Percentiles rank a stretch among this genome's conserved stretches.
Evolutionary conservation across 345 rosid genomes (phyloP).

Genomic region (Brassica juncea): DNA sequence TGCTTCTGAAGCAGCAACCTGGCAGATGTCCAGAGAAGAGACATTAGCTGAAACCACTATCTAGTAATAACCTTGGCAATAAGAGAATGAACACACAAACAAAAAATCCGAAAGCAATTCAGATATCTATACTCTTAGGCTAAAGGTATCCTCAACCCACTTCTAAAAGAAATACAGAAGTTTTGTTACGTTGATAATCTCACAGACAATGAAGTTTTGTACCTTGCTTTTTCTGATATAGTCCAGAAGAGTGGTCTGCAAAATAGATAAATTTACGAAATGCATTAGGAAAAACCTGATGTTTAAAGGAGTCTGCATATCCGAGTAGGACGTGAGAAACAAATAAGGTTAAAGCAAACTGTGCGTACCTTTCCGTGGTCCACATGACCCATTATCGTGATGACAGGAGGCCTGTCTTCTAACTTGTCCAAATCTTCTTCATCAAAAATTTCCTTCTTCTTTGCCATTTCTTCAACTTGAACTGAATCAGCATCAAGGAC

Average conservation of each 20-base stretch:
- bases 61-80: constrained; percentile 5
- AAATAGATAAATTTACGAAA: constrained; percentile 36
- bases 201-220: constrained; percentile 36
- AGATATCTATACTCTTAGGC: background rate
- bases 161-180: constrained; percentile 12
- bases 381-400: constrained; percentile 99
- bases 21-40: constrained; percentile 39
- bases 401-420: constrained; percentile 92
- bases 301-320: constrained; percentile 9
- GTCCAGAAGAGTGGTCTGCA: constrained; percentile 96
- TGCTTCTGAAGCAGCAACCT: constrained; percentile 97
- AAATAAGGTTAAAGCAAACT: background rate
- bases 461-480: constrained; percentile 87
- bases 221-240: constrained; percentile 94
- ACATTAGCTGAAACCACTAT: constrained; percentile 29
- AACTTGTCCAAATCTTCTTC: constrained; percentile 89
- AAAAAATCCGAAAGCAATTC: background rate
- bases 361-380: constrained; percentile 91
- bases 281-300: constrained; percentile 39
- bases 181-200: background rate
- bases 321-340: constrained; percentile 8
- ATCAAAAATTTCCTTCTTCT: constrained; percentile 77
- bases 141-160: constrained; percentile 10
- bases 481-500: constrained; percentile 76
- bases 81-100: constrained; percentile 8